Evolutionary conservation across 2,329 filamentous ascomycete genomes (phyloP).

Genomic region (Phyllosticta citriasiana): DNA sequence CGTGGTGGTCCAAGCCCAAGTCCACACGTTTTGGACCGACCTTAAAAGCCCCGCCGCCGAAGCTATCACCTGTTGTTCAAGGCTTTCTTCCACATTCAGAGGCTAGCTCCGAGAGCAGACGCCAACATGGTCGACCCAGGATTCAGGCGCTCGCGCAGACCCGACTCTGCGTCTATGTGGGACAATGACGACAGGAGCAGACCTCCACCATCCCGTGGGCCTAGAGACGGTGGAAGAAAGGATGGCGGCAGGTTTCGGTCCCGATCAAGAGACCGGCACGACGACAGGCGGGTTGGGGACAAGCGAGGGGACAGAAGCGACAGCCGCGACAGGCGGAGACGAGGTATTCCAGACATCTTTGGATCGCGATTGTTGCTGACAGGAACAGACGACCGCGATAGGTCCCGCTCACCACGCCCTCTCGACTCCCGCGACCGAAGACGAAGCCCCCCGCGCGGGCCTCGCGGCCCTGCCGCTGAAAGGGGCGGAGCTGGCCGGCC

Average conservation of each 20-base stretch:
- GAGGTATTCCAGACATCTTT: neutral
- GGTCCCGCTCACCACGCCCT: neutral
- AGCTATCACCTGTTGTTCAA: neutral
- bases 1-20: neutral
- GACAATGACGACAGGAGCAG: slow-evolving; percentile 9
- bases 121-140: slow-evolving; percentile 10
- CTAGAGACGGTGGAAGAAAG: neutral
- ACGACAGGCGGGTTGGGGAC: slow-evolving; percentile 13
- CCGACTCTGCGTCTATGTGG: slow-evolving; percentile 12
- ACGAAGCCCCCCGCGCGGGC: slow-evolving; percentile 4
- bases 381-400: neutral
- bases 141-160: slow-evolving; percentile 11
- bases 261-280: slow-evolving; percentile 15
- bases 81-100: neutral
- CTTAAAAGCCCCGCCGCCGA: too few relatives aligned
- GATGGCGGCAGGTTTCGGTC: slow-evolving; percentile 17
- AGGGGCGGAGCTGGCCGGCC: neutral
- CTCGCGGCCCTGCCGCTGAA: neutral
- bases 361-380: neutral
- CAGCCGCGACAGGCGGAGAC: slow-evolving; percentile 4
- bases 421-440: neutral
- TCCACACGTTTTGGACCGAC: neutral
- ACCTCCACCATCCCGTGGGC: neutral
- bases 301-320: slow-evolving; percentile 14
- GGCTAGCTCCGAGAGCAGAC: neutral